Base-by-base conservation (phyloP, 2,329 filamentous ascomycete genomes). In the Ceratocystis alfenasii region DNA sequence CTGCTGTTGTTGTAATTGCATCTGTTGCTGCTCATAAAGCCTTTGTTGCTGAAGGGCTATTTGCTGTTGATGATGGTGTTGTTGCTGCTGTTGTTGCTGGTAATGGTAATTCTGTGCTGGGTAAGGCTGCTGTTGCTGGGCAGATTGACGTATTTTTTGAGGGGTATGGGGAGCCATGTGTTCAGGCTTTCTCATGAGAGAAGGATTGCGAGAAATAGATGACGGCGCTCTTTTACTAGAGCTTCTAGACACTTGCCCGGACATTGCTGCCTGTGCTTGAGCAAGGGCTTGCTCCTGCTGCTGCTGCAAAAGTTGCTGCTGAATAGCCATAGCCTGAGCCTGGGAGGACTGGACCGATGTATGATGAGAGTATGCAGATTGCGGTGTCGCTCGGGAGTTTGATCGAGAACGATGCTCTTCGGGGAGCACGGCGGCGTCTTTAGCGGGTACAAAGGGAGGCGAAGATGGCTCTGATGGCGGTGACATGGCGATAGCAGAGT, bases 281-380 rank as follows among this genome's bases (percentile, higher is more conserved):
- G 85, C 84, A 81, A 93, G 85, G 46, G 89, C 88, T 72, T 92
- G 88, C 72, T 95, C 88, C 73, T 95, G 91, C 73, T 96, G 90
- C 71, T 94, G 90, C 71, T 94, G 87, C 74, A 84, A 75, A 62
- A 86, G 73, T 20, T 53, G 61, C 22, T 67, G 66, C 70, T 86
- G 83, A 70, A 86, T 85, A 5, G 78, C 73, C 10, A 75, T 76
- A 22, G 77, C 74, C 68, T 81, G 79, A 22, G 74, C 72, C 25
- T 77, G 73, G 20, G 74, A 69, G 25, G 70, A 69, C 63, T 63
- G 66, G 12, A 41, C 46, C 7, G 66, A 63, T 5, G 41, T 50
- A 25, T 63, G 66, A n/a, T 63, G 78, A 76, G n/a, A 78, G 76
- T n/a, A 76, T 71, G 70, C 81, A 81, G 1, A 80, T 78, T 44